Conservation (phyloP, 495 filamentous ascomycete genomes). For the Ramalina intermedia region DNA sequence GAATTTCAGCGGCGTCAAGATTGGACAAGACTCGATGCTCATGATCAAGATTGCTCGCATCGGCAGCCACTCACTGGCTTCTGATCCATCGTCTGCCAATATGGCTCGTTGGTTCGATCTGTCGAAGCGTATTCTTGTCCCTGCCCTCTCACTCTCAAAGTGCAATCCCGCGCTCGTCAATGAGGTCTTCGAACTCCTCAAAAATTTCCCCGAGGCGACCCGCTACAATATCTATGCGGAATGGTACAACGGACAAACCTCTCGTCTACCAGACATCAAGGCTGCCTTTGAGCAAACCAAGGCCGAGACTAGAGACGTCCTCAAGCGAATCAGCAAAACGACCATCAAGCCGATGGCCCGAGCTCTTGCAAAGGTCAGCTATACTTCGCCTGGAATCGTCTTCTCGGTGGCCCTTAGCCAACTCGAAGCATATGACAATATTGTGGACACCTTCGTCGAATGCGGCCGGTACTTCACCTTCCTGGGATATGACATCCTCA, state of each 20-base stretch:
- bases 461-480: slow-evolving; percentile 87
- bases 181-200: slow-evolving; percentile 70
- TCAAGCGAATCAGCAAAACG: slow-evolving; percentile 74
- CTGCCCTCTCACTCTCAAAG: slow-evolving; percentile 68
- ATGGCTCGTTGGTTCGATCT: slow-evolving; percentile 61
- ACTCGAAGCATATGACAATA: slow-evolving; percentile 81
- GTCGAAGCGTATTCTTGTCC: slow-evolving; percentile 67
- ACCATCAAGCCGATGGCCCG: slow-evolving; percentile 77
- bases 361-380: slow-evolving; percentile 72
- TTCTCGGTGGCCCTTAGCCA: slow-evolving; percentile 75
- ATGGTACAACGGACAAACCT: slow-evolving; percentile 69
- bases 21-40: slow-evolving; percentile 69
- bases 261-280: slow-evolving; percentile 61
- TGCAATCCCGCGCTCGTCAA: slow-evolving; percentile 70
- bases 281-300: slow-evolving; percentile 61
- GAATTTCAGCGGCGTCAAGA: slow-evolving; percentile 71
- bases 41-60: slow-evolving; percentile 69
- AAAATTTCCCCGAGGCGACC: slow-evolving; percentile 55
- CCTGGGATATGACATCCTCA: slow-evolving; percentile 82
- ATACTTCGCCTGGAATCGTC: slow-evolving; percentile 77
- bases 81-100: slow-evolving; percentile 58
- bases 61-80: slow-evolving; percentile 54
- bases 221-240: slow-evolving; percentile 87
- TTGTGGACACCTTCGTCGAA: slow-evolving; percentile 84
- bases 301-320: slow-evolving; percentile 60